Conservation (phyloP, 805 yeast species). For the Candida nonsorbophila region DNA sequence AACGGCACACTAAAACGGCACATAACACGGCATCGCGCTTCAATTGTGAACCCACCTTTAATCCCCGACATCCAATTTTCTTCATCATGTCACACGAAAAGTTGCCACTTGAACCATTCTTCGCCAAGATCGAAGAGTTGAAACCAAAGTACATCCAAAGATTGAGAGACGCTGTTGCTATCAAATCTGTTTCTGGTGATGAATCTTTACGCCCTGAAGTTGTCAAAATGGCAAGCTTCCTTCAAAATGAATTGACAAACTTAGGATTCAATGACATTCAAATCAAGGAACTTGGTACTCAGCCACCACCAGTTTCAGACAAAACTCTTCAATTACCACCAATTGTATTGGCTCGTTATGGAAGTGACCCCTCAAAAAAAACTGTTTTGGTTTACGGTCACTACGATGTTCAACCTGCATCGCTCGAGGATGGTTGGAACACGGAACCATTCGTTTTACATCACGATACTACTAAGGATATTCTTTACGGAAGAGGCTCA, state of each 20-base stretch:
- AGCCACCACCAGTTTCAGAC: conserved; percentile 84
- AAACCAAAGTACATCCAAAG: conserved; percentile 71
- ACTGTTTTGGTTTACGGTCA: conserved; percentile 93
- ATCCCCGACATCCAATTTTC: too few relatives aligned
- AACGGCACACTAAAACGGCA: too few relatives aligned
- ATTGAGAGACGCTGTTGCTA: conserved; percentile 80
- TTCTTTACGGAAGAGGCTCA: conserved; percentile 87
- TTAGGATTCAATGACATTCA: conserved; percentile 83
- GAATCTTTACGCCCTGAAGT: conserved; percentile 85
- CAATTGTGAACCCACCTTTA: too few relatives aligned
- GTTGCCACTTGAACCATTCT: conserved; percentile 40
- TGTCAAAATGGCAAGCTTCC: conserved; percentile 81
- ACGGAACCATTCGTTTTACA: conserved; percentile 83
- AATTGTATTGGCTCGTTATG: conserved; percentile 84
- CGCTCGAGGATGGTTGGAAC: conserved; percentile 88
- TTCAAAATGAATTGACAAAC: conserved; percentile 58
- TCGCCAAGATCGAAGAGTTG: conserved; percentile 64
- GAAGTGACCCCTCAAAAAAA: conserved; percentile 76
- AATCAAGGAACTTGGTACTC: conserved; percentile 77
- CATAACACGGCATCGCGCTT: too few relatives aligned
- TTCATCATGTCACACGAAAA: conserved; percentile 33
- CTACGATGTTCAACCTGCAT: conserved; percentile 98
- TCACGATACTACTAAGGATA: conserved; percentile 52
- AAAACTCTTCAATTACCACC: conserved; percentile 80
- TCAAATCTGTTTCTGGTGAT: conserved; percentile 93